Base-by-base conservation (phyloP, 208 protist species). In the Leishmania tropica region DNA sequence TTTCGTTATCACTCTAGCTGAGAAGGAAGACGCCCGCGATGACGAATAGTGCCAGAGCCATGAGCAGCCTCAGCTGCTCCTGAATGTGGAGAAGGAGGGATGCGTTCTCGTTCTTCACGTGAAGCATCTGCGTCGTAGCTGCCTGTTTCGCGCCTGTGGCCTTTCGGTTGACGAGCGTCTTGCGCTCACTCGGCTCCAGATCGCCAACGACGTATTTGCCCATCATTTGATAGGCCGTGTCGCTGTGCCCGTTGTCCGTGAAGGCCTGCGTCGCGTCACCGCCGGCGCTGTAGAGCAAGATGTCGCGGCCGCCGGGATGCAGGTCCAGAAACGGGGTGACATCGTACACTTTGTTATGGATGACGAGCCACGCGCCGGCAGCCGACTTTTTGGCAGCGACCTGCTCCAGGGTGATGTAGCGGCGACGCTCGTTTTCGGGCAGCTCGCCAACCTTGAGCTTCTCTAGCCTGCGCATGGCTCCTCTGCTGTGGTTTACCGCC, bases 301-400 rank as follows among this genome's bases (percentile, higher is more conserved):
- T 87, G 51, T 94, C 93, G 28, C 88, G 87, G 56, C 95, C 94
- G 53, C 95, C 95, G 60, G 95, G 95, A 79, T 98, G 95, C 47
- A 89, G 68, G 53, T 95, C 87, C 51, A 92, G 78, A 84, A 97
- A 98, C 47, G 74, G 51, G 31, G 90, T 96, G 5, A 97, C 80
- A 75, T 96, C 89, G 82, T 96, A 96, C 64, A 97, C 94, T 54
- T 95, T 97, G 85, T 95, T 95, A 81, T 96, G 84, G 79, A 98
- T 93, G 53, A 92, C 82, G n/a, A 96, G 83, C 92, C 92, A 97
- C 37, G 85, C 88, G n/a, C 78, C 71, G 37, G 86, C 64, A 6
- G 72, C 79, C 6, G 82, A 90, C 72, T 90, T 88, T 67, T 94
- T 84, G 48, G 67, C 53, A 45, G 75, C 75, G 24, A 93, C 82